A percentile compares a stretch with the other conserved stretches of the same genome.
phyloP scores from a whole-genome alignment of 2,329 filamentous ascomycete genomes.

The Fusarium globosum region DNA sequence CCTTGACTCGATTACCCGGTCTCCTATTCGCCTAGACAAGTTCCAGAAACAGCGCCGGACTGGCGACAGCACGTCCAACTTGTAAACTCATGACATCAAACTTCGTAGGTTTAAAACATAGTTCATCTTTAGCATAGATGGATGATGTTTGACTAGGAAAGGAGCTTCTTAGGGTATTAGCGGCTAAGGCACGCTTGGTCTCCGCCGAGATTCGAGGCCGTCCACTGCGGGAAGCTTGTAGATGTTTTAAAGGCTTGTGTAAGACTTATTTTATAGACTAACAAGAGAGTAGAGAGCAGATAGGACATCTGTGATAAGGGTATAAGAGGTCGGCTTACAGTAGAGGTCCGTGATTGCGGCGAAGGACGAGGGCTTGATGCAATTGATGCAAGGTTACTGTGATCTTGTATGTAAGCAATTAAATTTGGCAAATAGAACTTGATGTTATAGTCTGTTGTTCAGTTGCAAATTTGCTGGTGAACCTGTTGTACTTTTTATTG shows the following conservation, averaged over 20 bases:
- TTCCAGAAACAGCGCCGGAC: slow-evolving; percentile 59
- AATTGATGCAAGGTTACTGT: fast-evolving
- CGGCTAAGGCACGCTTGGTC: slow-evolving; percentile 59
- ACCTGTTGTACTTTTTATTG: background rate
- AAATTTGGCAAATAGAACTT: background rate
- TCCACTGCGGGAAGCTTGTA: slow-evolving; percentile 50
- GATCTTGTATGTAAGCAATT: background rate
- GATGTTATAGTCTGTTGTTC: fast-evolving
- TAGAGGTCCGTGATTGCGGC: fast-evolving
- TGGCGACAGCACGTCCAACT: slow-evolving; percentile 55
- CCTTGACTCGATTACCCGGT: slow-evolving; percentile 44
- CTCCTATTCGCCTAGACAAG: slow-evolving; percentile 59
- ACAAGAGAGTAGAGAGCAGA: background rate
- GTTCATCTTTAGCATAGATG: no score
- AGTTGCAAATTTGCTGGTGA: background rate
- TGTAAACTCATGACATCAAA: slow-evolving; percentile 65
- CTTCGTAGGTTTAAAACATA: no score
- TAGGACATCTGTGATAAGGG: fast-evolving
- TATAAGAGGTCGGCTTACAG: fast-evolving
- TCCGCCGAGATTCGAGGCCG: slow-evolving; percentile 60
- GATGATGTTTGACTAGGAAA: slow-evolving; percentile 57
- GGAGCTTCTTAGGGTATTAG: slow-evolving; percentile 57
- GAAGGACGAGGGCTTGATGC: fast-evolving
- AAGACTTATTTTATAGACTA: background rate
- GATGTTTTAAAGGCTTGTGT: background rate